Evolutionary conservation across 2,329 filamentous ascomycete species (phyloP), one percentile per base, ranked within the genome.

Genomic region (Aspergillus sp.): DNA sequence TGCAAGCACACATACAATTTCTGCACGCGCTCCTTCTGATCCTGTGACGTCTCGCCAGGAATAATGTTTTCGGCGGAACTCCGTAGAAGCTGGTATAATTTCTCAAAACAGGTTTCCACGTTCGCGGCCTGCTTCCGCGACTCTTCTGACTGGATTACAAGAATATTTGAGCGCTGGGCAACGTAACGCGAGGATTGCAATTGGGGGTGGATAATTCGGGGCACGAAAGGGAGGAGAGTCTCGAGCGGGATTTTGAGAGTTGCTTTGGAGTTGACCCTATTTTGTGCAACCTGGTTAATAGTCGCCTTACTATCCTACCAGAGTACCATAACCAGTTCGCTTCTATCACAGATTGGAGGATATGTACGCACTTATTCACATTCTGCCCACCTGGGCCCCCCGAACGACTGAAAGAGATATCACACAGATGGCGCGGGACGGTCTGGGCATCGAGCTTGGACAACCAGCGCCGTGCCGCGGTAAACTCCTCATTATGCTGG

Each of bases 381-480:
- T 84, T 83, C 62, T 84, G 81, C 7, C 81, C 81, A 43, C 81
- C 81, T 12, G 81, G 81, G 3, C 81, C 81, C 44, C 79, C 81
- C 2, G 80, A 82, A 48, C 80, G 73, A 59, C 78, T 82, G 62
- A 81, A 84, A 42, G 73, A 78, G 53, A 83, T 60, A 50, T 81
- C 73, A 57, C 78, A 74, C 48, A 83, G 71, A 52, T 69, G 69
- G 47, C 71, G 73, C 28, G 80, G 78, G 47, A 83, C 76, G 9
- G 75, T 73, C 9, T 76, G 71, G 46, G 73, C 62, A 60, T 75
- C 68, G 52, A 82, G 72, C 40, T 66, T 65, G 39, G 70, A 66
- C 42, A 83, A 73, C 80, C 80, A 84, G 57, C 69, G 63, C 46
- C 80, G 73, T 9, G 79, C 79, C 34, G 68, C 64, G 40, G 51